These are phyloP conservation scores for Lonicera japonica DNA, from an alignment of 129 eudicot genomes.

Conservation along the genomic window DNA sequence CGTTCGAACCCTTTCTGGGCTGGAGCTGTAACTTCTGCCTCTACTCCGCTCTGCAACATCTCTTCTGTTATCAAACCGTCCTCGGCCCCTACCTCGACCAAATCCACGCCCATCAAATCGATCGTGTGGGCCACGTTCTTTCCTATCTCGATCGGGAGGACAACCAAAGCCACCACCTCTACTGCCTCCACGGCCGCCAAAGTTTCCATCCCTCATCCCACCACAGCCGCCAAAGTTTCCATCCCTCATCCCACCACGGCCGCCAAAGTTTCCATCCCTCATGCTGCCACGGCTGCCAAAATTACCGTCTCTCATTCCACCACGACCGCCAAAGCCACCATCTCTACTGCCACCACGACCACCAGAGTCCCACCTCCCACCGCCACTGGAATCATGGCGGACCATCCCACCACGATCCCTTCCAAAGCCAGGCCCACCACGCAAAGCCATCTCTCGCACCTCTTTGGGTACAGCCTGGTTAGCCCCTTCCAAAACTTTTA, in stretches of 20 bases:
- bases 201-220: conserved; percentile 36
- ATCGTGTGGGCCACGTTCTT: conserved; percentile 25
- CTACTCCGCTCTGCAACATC: conserved; percentile 48
- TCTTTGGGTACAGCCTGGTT: conserved; percentile 74
- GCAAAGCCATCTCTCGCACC: conserved; percentile 68
- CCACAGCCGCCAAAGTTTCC: conserved; percentile 34
- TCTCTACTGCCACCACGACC: conserved; percentile 34
- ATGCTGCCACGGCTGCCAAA: conserved; percentile 43
- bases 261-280: conserved; percentile 26
- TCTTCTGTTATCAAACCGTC: conserved; percentile 59
- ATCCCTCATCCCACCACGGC: conserved; percentile 34
- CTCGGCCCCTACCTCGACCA: conserved; percentile 61
- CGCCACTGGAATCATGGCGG: conserved; percentile 46
- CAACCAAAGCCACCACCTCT: conserved; percentile 40
- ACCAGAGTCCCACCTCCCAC: conserved; percentile 67
- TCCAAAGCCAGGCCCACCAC: conserved; percentile 68
- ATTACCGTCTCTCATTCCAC: conserved; percentile 34
- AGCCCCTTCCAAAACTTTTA: conserved; percentile 85
- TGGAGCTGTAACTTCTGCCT: conserved; percentile 66
- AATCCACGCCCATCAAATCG: conserved; percentile 48
- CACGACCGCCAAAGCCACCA: conserved; percentile 32
- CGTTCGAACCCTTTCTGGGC: conserved; percentile 65
- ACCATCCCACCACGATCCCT: conserved; percentile 57
- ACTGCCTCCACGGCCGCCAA: conserved; percentile 44
- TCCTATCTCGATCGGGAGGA: neutral